Base-by-base conservation (phyloP, 495 filamentous ascomycete species). In the Xylaria curta region DNA sequence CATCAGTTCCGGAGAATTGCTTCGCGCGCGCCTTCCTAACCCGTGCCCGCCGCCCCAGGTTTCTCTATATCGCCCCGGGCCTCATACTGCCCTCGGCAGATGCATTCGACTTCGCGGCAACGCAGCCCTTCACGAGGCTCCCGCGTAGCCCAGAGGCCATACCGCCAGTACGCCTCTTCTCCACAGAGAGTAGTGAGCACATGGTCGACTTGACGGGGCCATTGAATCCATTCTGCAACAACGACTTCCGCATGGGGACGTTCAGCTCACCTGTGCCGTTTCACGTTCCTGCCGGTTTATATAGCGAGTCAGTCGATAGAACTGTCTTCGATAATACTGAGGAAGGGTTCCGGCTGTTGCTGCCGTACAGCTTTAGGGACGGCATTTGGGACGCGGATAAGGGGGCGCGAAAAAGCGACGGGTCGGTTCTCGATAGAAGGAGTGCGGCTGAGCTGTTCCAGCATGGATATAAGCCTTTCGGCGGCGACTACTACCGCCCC, bases 291-390 rank as follows among this genome's bases (percentile, higher is more conserved):
- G 33, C 38, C 8, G 38, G 60, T 15, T 3, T 63, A 1, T 63
- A 63, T 4, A 24, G n/a, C 2, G 60, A 63, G 21, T 63, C 60
- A 4, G 38, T 44, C 17, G 60, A 63, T 19, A 42, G 60, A 10
- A 8, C 3, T 28, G 10, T 0, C 21, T 4, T 13, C 21, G 36
- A 46, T 19, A 28, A 13, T 9, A n/a, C 60, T 3, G 60, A 63
- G 38, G 60, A 63, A 13, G 60, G 60, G 9, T 63, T 63, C n/a
- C 38, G 60, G 24, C 60, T 63, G n/a, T 44, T 63, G 36, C 60
- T 63, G 8, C 60, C 60, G 4, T 63, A 24, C 21, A 2, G 38
- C 3, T 44, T 44, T 19, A 2, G 9, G 12, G 36, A n/a, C 38
- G 33, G 40, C 6, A 10, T 3, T 7, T 44, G 12, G 36, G 21